These are phyloP conservation scores for Phlebiopsis gigantea DNA, from an alignment of 768 basidiomycete species.

Conservation along the genomic window DNA sequence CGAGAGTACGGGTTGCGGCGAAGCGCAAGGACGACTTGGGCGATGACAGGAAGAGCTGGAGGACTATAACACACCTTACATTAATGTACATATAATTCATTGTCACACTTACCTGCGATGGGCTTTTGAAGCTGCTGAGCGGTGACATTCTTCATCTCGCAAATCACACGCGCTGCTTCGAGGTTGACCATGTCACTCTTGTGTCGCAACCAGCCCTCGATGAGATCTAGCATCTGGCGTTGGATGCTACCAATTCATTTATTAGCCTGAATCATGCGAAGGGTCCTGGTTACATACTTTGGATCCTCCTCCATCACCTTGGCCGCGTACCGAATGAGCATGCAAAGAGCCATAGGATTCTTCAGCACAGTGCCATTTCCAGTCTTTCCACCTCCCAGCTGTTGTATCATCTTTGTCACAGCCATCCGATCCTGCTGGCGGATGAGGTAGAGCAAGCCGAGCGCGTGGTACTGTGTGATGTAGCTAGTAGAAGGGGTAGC, in stretches of 20 bases:
- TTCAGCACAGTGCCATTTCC: constrained; percentile 81
- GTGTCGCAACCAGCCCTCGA: constrained; percentile 94
- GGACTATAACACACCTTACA: constrained; percentile 41
- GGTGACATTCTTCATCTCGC: constrained; percentile 87
- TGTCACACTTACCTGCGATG: constrained; percentile 66
- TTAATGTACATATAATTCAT: constrained; percentile 7
- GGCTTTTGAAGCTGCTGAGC: constrained; percentile 76
- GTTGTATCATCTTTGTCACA: constrained; percentile 98
- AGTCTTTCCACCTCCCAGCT: constrained; percentile 85
- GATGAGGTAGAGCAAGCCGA: constrained; percentile 90
- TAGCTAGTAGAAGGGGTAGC: constrained; percentile 84
- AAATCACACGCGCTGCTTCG: constrained; percentile 95
- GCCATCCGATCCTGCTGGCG: constrained; percentile 99
- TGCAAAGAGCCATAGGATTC: constrained; percentile 96
- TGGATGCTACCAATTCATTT: constrained; percentile 55
- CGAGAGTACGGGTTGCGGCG: constrained; percentile 93
- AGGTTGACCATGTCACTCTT: constrained; percentile 99
- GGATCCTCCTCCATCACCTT: constrained; percentile 99
- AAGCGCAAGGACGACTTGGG: constrained; percentile 95
- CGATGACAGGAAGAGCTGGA: constrained; percentile 94
- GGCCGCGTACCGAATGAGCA: constrained; percentile 97
- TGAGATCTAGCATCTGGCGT: constrained; percentile 86
- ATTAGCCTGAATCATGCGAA: constrained; percentile 2
- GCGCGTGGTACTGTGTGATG: constrained; percentile 95
- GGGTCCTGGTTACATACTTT: constrained; percentile 59